These are phyloP conservation scores for Penicillium aurantiogriseum DNA, from an alignment of 2,329 filamentous ascomycete species.

Conservation along the genomic window DNA sequence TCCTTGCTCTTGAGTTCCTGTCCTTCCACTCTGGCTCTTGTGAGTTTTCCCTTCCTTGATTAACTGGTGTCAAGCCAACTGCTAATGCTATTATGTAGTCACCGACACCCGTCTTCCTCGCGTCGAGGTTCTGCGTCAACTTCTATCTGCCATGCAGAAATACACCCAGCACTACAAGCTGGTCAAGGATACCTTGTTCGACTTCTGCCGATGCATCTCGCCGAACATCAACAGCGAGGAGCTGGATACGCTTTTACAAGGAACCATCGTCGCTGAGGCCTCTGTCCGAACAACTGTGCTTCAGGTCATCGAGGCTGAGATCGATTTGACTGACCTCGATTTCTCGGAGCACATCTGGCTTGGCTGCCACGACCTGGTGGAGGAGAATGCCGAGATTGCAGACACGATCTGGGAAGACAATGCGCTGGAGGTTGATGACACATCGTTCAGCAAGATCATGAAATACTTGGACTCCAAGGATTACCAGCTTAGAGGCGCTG, in stretches of 20 bases:
- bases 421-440: constrained; percentile 66
- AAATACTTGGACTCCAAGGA: constrained; percentile 79
- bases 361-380: constrained; percentile 83
- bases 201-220: constrained; percentile 80
- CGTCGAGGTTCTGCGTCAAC: constrained; percentile 65
- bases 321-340: constrained; percentile 83
- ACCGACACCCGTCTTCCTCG: constrained; percentile 74
- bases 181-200: constrained; percentile 86
- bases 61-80: background rate
- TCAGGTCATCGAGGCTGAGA: constrained; percentile 84
- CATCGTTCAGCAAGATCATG: constrained; percentile 66
- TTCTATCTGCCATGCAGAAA: constrained; percentile 80
- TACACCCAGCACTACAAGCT: constrained; percentile 94
- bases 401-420: constrained; percentile 95
- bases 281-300: constrained; percentile 80
- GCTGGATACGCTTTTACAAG: constrained; percentile 71
- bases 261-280: constrained; percentile 73
- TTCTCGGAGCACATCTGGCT: constrained; percentile 93
- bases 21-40: constrained; percentile 83
- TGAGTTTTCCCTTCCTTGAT: constrained; percentile 27
- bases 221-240: constrained; percentile 74
- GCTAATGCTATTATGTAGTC: constrained; percentile 31
- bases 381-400: constrained; percentile 81
- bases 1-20: constrained; percentile 83
- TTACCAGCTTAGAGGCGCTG: constrained; percentile 75